phyloP scores from a whole-genome alignment of 768 basidiomycete species.

The Russula sp. region DNA sequence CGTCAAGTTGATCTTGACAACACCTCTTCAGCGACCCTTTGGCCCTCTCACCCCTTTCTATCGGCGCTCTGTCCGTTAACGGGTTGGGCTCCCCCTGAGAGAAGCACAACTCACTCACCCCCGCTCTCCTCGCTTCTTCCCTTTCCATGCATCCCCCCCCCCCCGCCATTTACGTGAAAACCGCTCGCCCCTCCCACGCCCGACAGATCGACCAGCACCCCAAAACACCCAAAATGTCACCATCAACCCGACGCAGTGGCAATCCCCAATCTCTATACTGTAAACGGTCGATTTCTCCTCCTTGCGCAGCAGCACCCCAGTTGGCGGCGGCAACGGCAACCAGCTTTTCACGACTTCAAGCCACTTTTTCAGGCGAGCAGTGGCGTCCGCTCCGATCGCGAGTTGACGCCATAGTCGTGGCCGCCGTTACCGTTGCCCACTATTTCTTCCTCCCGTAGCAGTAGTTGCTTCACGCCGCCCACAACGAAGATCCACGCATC shows the following conservation, averaged over 20 bases:
- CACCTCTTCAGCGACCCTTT: neutral
- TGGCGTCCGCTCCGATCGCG: conserved; percentile 4
- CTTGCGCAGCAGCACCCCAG: neutral
- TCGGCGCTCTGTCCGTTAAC: neutral
- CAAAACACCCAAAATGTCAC: neutral
- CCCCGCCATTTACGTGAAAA: neutral
- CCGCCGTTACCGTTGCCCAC: neutral
- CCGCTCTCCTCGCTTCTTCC: neutral
- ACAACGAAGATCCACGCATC: neutral
- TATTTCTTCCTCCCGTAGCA: neutral
- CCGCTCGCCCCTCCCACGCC: neutral
- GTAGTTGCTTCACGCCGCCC: neutral
- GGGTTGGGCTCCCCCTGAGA: neutral
- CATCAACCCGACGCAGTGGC: neutral
- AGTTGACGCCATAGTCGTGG: neutral
- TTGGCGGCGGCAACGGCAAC: neutral
- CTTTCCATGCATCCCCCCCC: neutral
- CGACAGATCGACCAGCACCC: neutral
- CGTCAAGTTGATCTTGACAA: neutral
- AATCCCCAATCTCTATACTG: no score
- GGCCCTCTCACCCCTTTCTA: no score
- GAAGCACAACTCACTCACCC: neutral
- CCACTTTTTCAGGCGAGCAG: neutral
- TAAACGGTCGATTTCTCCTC: neutral
- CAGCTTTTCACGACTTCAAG: neutral